Conservation (phyloP, 2,329 filamentous ascomycete genomes). For the Trichoderma lentiforme region DNA sequence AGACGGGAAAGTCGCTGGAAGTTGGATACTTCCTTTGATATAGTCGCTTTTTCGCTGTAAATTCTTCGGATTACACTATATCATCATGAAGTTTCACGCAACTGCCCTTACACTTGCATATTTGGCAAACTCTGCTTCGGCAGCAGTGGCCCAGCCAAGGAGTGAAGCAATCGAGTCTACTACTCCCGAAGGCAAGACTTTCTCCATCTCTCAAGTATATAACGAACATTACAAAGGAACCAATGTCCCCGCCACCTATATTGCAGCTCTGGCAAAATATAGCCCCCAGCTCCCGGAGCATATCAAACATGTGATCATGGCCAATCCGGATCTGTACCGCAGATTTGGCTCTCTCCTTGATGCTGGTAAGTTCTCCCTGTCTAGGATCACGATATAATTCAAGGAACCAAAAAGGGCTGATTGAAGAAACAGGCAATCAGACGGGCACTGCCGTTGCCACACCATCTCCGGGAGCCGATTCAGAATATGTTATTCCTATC, state of each 20-base stretch:
- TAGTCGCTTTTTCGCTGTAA: neutral
- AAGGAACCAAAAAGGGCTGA: neutral
- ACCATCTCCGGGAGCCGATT: constrained; percentile 42
- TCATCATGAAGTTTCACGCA: constrained; percentile 18
- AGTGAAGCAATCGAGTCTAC: neutral
- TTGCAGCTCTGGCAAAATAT: constrained; percentile 39
- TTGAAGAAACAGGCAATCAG: constrained; percentile 10
- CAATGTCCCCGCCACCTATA: constrained; percentile 30
- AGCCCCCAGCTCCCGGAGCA: constrained; percentile 29
- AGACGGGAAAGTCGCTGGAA: neutral
- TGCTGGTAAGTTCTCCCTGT: neutral
- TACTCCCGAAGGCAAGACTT: constrained; percentile 17
- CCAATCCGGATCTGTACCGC: constrained; percentile 24
- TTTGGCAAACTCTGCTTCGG: constrained; percentile 4
- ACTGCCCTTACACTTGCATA: neutral
- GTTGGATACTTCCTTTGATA: neutral
- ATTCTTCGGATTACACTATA: neutral
- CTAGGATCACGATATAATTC: neutral
- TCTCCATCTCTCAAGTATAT: constrained; percentile 31
- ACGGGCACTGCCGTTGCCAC: constrained; percentile 28
- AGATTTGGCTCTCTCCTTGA: constrained; percentile 23
- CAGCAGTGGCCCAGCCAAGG: neutral
- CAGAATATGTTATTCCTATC: constrained; percentile 60
- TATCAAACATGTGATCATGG: constrained; percentile 26
- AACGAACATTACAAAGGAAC: constrained; percentile 36